These are phyloP conservation scores for Coemansia sp. DNA, from an alignment of 192 early-diverging fungal genomes.

Conservation along the genomic window DNA sequence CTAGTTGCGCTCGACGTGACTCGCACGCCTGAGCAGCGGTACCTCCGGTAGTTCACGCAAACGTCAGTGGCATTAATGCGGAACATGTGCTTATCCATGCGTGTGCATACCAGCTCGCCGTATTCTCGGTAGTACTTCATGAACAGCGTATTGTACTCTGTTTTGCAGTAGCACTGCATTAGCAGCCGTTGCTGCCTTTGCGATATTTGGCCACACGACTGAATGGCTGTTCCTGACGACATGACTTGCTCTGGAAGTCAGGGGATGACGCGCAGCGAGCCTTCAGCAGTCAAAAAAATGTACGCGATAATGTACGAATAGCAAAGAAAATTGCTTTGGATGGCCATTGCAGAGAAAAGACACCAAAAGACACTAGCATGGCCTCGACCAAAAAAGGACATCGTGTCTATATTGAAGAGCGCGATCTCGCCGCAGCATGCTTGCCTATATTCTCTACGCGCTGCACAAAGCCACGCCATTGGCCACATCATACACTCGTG, in stretches of 20 bases:
- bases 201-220: slow-evolving; percentile 22
- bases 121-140: slow-evolving; percentile 15
- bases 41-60: slow-evolving; percentile 19
- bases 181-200: slow-evolving; percentile 26
- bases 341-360: neutral
- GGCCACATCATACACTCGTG: neutral
- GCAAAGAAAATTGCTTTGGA: neutral
- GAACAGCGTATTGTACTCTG: slow-evolving; percentile 32
- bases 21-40: slow-evolving; percentile 20
- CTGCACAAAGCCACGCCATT: neutral
- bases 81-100: slow-evolving; percentile 23
- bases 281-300: neutral
- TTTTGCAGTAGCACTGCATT: slow-evolving; percentile 42
- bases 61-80: slow-evolving; percentile 17
- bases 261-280: neutral
- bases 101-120: slow-evolving; percentile 20
- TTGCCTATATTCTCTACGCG: neutral
- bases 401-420: neutral
- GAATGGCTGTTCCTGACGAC: slow-evolving; percentile 11
- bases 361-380: neutral
- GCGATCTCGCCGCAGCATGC: neutral
- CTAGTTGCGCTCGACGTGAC: neutral
- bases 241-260: neutral
- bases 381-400: neutral
- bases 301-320: neutral